Base-by-base conservation (phyloP, 805 yeast species). In the Wickerhamomyces rabaulensis region DNA sequence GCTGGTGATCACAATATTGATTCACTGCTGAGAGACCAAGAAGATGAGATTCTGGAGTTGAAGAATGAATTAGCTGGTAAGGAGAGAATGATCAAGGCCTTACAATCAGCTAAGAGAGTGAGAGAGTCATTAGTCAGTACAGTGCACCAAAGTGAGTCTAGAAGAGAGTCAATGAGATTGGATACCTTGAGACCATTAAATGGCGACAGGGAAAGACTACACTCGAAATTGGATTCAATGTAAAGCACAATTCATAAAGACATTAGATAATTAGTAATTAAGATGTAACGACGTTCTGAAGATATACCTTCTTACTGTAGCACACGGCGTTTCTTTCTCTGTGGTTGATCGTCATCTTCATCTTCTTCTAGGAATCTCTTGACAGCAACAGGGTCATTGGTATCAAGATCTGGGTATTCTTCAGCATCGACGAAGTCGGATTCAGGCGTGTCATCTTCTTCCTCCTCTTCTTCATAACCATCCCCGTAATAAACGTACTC, bases 81-180 rank as follows among this genome's bases (percentile, higher is more conserved):
- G 62, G 95, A 89, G 54, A 80, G 82, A 40, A 82, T 90, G 52
- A 86, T 90, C 48, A 79, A 76, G 49, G 89, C 92, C 1, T 67
- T 89, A 46, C 79, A 83, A 31, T 79, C 84, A 40, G 78, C 87
- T 3, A 74, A 79, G 31, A 74, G 81, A 55, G 73, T 84, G 29
- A 73, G 91, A 29, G 79, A 66, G 20, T 53, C 64, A 25, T 50
- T 60, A 33, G 49, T 51, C 10, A 48, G 43, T 19, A 55, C 62
- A 0, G 57, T 60, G 13, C 51, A 40, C 21, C 77, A 76, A 20
- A 36, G 23, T 42, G 62, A 56, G 20, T 44, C 54, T 12, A 54
- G 60, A 48, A 47, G 62, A 43, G 60, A 56, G 27, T 45, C 52
- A 2, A 44, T 23, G 8, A 52, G 53, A 39, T 29, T 33, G 19